Evolutionary conservation across 2,329 filamentous ascomycete species (phyloP).

Genomic region (Colletotrichum lini): DNA sequence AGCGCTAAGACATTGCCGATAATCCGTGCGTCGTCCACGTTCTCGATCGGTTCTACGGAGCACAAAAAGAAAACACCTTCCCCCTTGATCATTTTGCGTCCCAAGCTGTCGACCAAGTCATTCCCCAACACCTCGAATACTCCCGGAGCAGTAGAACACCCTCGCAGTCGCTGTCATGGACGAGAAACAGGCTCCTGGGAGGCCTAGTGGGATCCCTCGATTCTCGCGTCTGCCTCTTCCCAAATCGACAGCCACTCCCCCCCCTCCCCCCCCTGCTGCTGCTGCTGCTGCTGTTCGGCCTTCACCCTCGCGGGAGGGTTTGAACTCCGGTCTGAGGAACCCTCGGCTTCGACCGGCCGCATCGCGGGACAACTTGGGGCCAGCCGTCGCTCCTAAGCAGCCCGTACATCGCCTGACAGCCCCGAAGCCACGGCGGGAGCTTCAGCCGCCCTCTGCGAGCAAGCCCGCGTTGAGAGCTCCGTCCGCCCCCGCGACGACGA

Average conservation of each 20-base stretch:
- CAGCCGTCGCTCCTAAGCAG: slow-evolving; percentile 33
- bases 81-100: neutral
- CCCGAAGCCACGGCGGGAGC: slow-evolving; percentile 34
- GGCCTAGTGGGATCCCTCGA: slow-evolving; percentile 53
- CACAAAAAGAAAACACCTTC: neutral
- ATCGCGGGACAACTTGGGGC: slow-evolving; percentile 45
- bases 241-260: slow-evolving; percentile 45
- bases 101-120: neutral
- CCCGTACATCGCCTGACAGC: slow-evolving; percentile 21
- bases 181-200: slow-evolving; percentile 37
- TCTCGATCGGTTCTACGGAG: neutral
- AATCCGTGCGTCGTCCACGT: slow-evolving; percentile 25
- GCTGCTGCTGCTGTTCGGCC: slow-evolving; percentile 48
- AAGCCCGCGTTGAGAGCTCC: slow-evolving; percentile 18
- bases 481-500: neutral
- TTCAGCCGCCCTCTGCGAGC: slow-evolving; percentile 43
- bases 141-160: neutral
- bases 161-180: slow-evolving; percentile 29
- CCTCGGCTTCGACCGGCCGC: slow-evolving; percentile 57
- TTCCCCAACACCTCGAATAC: neutral
- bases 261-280: slow-evolving; percentile 43
- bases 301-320: slow-evolving; percentile 49
- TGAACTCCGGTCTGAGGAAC: slow-evolving; percentile 41
- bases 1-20: slow-evolving; percentile 12
- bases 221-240: slow-evolving; percentile 57